Conservation (phyloP, 768 basidiomycete species). For the Leucosporidium scottii region DNA sequence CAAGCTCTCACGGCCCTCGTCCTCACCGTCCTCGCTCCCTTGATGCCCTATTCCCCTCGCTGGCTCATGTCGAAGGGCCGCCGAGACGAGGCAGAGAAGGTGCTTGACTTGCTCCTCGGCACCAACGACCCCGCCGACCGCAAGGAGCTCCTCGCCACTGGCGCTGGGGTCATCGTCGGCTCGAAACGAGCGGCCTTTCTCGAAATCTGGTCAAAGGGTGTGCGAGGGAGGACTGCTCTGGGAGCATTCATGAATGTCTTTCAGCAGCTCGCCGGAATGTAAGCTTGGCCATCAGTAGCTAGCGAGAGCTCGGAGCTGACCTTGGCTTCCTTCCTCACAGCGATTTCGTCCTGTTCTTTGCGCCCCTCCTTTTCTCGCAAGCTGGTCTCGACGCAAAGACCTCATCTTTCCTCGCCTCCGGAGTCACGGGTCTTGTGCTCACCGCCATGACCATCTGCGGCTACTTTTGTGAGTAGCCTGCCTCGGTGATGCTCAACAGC, state of each 20-base stretch:
- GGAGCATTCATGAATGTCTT: conserved; percentile 43
- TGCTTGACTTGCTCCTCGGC: conserved; percentile 35
- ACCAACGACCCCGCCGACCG: conserved; percentile 41
- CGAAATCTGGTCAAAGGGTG: conserved; percentile 36
- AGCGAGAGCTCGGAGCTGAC: conserved; percentile 38
- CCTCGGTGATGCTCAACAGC: conserved; percentile 39
- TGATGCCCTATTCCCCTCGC: conserved; percentile 47
- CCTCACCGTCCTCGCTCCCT: conserved; percentile 40
- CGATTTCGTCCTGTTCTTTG: conserved; percentile 35
- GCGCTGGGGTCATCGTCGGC: not conserved
- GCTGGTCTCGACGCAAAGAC: conserved; percentile 48
- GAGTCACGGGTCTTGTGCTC: conserved; percentile 50
- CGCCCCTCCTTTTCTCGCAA: conserved; percentile 49
- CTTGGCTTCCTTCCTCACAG: not conserved
- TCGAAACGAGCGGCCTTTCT: conserved; percentile 14
- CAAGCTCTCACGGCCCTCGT: conserved; percentile 7
- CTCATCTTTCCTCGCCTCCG: conserved; percentile 52
- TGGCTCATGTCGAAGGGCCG: conserved; percentile 46
- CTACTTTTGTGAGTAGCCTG: conserved; percentile 40
- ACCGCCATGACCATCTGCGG: conserved; percentile 33
- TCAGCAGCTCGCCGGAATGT: conserved; percentile 38
- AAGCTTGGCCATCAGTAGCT: conserved; percentile 39
- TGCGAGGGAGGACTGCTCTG: conserved; percentile 42
- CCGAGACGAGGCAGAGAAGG: conserved; percentile 40
- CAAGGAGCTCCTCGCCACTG: conserved; percentile 4